These are phyloP conservation scores for Saksenaea oblongispora DNA, from an alignment of 371 early-diverging fungal species.

Conservation along the genomic window DNA sequence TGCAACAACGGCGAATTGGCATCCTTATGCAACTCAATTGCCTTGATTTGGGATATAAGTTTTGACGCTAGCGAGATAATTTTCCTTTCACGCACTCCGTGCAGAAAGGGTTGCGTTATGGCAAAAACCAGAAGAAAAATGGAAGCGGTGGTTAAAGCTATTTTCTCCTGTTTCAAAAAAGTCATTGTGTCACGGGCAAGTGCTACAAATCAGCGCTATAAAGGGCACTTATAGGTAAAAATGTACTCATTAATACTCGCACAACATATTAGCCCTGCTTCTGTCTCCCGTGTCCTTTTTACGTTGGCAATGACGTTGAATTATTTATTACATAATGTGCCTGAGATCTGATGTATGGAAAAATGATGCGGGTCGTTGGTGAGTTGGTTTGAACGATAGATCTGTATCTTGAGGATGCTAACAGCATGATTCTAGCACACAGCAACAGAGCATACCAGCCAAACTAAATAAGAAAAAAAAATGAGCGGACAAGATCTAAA, in stretches of 20 bases:
- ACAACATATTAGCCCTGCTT: not conserved
- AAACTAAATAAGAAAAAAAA: not conserved
- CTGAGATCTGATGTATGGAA: not conserved
- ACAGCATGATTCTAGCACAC: conserved; percentile 14
- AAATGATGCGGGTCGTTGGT: not conserved
- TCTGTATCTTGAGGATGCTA: not conserved
- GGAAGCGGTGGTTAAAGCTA: not conserved
- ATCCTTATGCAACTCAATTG: not conserved
- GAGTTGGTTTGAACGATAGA: not conserved
- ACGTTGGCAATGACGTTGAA: not conserved
- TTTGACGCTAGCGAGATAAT: not conserved
- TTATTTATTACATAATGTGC: not conserved
- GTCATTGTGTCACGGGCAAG: not conserved
- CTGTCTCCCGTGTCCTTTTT: not conserved
- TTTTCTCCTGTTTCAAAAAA: conserved; percentile 1
- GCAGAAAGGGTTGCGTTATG: not conserved
- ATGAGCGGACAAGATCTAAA: not conserved
- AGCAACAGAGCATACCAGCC: conserved; percentile 14
- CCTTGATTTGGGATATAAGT: not conserved
- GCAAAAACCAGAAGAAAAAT: not conserved
- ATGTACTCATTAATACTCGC: not conserved
- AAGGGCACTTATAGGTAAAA: not conserved
- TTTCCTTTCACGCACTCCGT: not conserved
- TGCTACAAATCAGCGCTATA: not conserved
- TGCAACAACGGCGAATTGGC: too few relatives aligned